These are phyloP conservation scores for Morella rubra DNA, from an alignment of 306 rosid species.

Conservation along the genomic window DNA sequence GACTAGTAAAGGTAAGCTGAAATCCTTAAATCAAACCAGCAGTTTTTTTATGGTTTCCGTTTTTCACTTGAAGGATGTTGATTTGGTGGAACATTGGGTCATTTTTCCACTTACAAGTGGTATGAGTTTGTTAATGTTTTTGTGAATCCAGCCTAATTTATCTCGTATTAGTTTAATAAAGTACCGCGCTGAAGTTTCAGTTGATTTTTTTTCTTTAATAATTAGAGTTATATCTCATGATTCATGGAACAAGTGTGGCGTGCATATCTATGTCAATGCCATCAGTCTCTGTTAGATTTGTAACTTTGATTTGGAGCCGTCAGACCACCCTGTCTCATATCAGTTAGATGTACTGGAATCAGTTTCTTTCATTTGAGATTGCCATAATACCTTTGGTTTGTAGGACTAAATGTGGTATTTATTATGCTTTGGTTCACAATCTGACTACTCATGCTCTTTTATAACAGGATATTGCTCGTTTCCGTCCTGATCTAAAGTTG, in stretches of 20 bases:
- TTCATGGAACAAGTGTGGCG: background rate
- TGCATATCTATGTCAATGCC: background rate
- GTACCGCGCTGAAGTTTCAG: background rate
- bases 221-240: background rate
- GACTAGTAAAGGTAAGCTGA: slow-evolving; percentile 77
- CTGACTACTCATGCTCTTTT: slow-evolving; percentile 23
- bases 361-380: slow-evolving; percentile 3
- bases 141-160: slow-evolving; percentile 1
- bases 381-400: slow-evolving; percentile 12
- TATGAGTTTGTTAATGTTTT: slow-evolving; percentile 6
- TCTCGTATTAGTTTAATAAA: background rate
- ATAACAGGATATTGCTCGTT: slow-evolving; percentile 79
- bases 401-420: slow-evolving; percentile 3
- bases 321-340: slow-evolving; percentile 7
- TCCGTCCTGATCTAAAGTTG: slow-evolving; percentile 90
- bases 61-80: slow-evolving; percentile 10
- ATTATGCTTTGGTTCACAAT: background rate
- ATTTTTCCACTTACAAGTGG: slow-evolving; percentile 18
- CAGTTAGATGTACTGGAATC: slow-evolving; percentile 7
- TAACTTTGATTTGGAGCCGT: slow-evolving; percentile 17
- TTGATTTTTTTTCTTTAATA: background rate
- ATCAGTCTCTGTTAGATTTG: slow-evolving; percentile 18
- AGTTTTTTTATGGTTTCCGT: background rate
- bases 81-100: slow-evolving; percentile 10
- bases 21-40: slow-evolving; percentile 7